A percentile compares a stretch with the other conserved stretches of the same genome.
These are phyloP conservation scores for Aspergillus coremiiformis DNA, from an alignment of 495 filamentous ascomycete genomes.

Conservation along the genomic window DNA sequence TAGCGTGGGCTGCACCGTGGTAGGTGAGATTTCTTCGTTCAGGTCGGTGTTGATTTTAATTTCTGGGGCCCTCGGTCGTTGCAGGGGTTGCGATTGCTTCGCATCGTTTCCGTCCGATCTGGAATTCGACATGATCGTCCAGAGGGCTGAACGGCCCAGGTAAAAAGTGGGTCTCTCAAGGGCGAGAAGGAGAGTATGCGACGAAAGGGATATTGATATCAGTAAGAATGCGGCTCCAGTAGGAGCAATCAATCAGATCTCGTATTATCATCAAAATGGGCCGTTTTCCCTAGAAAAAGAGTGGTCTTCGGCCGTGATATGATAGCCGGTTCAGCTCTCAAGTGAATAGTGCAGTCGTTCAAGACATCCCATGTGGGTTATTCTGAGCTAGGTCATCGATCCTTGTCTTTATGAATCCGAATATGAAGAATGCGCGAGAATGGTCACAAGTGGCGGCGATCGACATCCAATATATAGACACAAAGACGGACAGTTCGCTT, in stretches of 20 bases:
- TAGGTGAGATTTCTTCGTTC: constrained; percentile 19
- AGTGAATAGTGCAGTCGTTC: background rate
- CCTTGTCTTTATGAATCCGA: background rate
- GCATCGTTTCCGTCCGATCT: constrained; percentile 22
- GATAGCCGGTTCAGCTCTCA: background rate
- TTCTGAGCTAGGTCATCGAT: background rate
- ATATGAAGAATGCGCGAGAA: constrained; percentile 1
- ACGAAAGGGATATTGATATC: constrained; percentile 14
- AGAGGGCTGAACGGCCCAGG: constrained; percentile 7
- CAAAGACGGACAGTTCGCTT: background rate
- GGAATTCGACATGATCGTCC: constrained; percentile 31
- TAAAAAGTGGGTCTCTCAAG: constrained; percentile 13
- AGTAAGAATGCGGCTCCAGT: constrained; percentile 19
- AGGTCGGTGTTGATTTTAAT: constrained; percentile 64
- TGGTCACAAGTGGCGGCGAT: background rate
- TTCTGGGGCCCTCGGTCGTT: constrained; percentile 51
- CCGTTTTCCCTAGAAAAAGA: background rate
- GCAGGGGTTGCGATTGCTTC: constrained; percentile 27
- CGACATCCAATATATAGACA: background rate
- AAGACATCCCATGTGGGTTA: background rate
- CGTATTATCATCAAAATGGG: constrained; percentile 11
- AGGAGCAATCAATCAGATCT: constrained; percentile 8
- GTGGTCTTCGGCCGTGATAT: background rate
- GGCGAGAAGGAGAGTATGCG: background rate
- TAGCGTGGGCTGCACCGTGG: constrained; percentile 38